phyloP scores from a whole-genome alignment of 208 protist species.

The Crithidia acanthocephali region DNA sequence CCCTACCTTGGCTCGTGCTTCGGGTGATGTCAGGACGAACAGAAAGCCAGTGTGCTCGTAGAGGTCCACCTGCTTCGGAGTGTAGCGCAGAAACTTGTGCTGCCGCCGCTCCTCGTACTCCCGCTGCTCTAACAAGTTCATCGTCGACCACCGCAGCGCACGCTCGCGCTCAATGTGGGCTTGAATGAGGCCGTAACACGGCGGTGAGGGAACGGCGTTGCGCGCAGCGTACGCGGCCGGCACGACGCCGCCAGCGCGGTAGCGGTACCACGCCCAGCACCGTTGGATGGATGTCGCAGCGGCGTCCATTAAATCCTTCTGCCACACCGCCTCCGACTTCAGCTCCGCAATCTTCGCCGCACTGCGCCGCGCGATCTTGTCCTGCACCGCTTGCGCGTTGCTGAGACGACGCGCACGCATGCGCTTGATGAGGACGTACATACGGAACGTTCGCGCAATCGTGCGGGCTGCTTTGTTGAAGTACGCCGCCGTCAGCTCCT shows the following conservation, averaged over 20 bases:
- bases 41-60: constrained; percentile 22
- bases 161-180: constrained; percentile 61
- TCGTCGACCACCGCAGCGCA: constrained; percentile 37
- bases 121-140: constrained; percentile 53
- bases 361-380: constrained; percentile 37
- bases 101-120: constrained; percentile 29
- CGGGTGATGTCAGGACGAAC: not conserved
- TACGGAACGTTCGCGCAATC: constrained; percentile 75
- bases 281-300: constrained; percentile 74
- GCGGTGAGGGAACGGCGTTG: constrained; percentile 29
- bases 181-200: constrained; percentile 63
- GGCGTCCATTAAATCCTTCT: constrained; percentile 60
- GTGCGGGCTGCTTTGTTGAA: constrained; percentile 68
- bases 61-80: constrained; percentile 19
- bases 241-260: constrained; percentile 21
- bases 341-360: constrained; percentile 48
- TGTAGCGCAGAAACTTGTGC: constrained; percentile 40
- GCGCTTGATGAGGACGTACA: constrained; percentile 56
- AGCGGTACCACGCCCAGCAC: constrained; percentile 73
- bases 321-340: constrained; percentile 67
- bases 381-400: constrained; percentile 29
- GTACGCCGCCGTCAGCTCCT: constrained; percentile 61
- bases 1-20: not conserved
- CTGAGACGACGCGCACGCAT: constrained; percentile 26
- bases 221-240: constrained; percentile 13